Conservation (phyloP, 2,329 filamentous ascomycete species). For the Pestalotiopsis sp. region DNA sequence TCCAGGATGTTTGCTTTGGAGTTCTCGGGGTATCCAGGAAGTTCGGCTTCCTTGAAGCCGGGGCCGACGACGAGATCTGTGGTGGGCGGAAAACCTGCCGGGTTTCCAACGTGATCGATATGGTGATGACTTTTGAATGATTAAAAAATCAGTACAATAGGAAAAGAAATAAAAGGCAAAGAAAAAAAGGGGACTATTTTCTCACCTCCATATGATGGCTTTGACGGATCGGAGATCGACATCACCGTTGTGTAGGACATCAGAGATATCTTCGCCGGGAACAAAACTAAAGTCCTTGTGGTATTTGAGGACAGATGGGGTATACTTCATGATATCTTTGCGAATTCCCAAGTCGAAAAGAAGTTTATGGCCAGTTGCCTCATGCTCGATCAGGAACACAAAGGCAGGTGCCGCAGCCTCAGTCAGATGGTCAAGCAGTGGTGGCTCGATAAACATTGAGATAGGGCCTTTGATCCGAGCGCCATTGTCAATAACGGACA, state of each 20-base stretch:
- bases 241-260: background rate
- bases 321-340: background rate
- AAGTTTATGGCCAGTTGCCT: background rate
- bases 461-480: background rate
- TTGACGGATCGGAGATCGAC: background rate
- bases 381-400: background rate
- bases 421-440: background rate
- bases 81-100: slow-evolving; percentile 43
- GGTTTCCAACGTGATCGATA: slow-evolving; percentile 52
- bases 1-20: slow-evolving; percentile 20
- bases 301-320: background rate
- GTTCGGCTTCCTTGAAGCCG: slow-evolving; percentile 28
- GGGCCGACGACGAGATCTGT: slow-evolving; percentile 43
- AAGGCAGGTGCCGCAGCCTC: background rate
- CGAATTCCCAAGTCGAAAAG: background rate
- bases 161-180: too few species aligned
- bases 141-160: too few species aligned
- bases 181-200: background rate
- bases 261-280: background rate
- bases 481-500: background rate
- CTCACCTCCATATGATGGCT: background rate
- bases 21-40: slow-evolving; percentile 25
- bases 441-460: background rate
- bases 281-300: background rate
- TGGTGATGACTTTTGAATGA: slow-evolving; percentile 30